Conservation (phyloP, 352 stramenopile genomes). For the Pythium utonaiense region DNA sequence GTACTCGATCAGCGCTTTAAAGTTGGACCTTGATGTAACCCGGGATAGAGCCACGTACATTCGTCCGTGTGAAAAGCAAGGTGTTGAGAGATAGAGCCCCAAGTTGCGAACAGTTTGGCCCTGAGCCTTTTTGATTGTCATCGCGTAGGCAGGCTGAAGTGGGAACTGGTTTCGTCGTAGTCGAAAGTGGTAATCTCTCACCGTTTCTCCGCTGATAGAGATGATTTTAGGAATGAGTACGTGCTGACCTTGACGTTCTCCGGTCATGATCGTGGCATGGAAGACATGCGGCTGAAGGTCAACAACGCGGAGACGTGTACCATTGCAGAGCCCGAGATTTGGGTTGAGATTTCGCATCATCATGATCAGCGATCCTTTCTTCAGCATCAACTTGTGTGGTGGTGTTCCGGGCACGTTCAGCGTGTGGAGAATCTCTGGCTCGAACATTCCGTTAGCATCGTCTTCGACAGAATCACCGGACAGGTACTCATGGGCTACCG, state of each 20-base stretch:
- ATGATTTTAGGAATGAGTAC: constrained; percentile 26
- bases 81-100: constrained; percentile 8
- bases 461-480: constrained; percentile 12
- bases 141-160: constrained; percentile 13
- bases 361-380: constrained; percentile 24
- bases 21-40: constrained; percentile 7
- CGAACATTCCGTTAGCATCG: constrained; percentile 1
- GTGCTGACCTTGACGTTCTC: constrained; percentile 6
- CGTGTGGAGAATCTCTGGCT: constrained; percentile 14
- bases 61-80: constrained; percentile 22
- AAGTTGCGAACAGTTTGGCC: constrained; percentile 19
- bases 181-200: constrained; percentile 9
- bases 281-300: constrained; percentile 25
- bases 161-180: constrained; percentile 16
- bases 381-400: constrained; percentile 29
- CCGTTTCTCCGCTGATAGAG: constrained; percentile 5
- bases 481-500: constrained; percentile 7
- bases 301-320: constrained; percentile 22
- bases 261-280: constrained; percentile 30
- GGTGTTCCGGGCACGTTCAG: constrained; percentile 26
- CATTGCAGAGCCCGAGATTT: constrained; percentile 25
- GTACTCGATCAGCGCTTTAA: constrained; percentile 16
- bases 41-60: constrained; percentile 24
- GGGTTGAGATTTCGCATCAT: constrained; percentile 34
- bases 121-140: constrained; percentile 26